These are phyloP conservation scores for Cichorium intybus DNA, from an alignment of 140 eudicot species.

Conservation along the genomic window DNA sequence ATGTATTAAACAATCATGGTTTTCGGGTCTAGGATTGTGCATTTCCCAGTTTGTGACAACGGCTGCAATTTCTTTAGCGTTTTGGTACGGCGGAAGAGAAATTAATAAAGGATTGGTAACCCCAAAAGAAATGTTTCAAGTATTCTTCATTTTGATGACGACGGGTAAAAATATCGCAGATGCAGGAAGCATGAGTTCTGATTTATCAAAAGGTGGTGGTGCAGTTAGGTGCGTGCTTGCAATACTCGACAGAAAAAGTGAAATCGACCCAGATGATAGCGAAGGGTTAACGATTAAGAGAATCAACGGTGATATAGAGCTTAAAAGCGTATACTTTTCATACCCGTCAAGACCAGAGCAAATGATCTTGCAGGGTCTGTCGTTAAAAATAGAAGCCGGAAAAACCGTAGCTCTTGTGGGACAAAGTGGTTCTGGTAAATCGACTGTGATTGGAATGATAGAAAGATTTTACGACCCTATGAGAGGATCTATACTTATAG, in stretches of 20 bases:
- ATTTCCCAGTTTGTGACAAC: conserved; percentile 69
- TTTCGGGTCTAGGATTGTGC: conserved; percentile 62
- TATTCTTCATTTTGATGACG: conserved; percentile 77
- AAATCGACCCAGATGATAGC: conserved; percentile 59
- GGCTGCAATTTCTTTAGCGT: conserved; percentile 58
- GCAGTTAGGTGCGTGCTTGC: conserved; percentile 65
- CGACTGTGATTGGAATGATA: conserved; percentile 62
- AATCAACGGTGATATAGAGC: conserved; percentile 54
- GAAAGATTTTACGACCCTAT: conserved; percentile 79
- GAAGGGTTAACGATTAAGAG: conserved; percentile 35
- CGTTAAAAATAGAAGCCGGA: conserved; percentile 63
- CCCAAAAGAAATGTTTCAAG: conserved; percentile 64
- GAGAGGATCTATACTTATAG: conserved; percentile 57
- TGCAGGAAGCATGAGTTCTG: conserved; percentile 83
- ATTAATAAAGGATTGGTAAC: conserved; percentile 45
- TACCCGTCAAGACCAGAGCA: conserved; percentile 81
- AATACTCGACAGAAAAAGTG: conserved; percentile 56
- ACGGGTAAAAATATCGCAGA: conserved; percentile 83
- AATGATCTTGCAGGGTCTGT: conserved; percentile 63
- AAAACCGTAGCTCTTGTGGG: conserved; percentile 82
- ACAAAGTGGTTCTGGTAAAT: conserved; percentile 86
- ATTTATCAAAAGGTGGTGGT: conserved; percentile 63
- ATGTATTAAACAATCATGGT: conserved; percentile 65
- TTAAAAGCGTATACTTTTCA: conserved; percentile 49
- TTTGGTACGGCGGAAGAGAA: conserved; percentile 83